Evolutionary conservation across 345 rosid genomes (phyloP), one percentile per base, ranked within the genome.

Genomic region (Hypericum androsaemum): DNA sequence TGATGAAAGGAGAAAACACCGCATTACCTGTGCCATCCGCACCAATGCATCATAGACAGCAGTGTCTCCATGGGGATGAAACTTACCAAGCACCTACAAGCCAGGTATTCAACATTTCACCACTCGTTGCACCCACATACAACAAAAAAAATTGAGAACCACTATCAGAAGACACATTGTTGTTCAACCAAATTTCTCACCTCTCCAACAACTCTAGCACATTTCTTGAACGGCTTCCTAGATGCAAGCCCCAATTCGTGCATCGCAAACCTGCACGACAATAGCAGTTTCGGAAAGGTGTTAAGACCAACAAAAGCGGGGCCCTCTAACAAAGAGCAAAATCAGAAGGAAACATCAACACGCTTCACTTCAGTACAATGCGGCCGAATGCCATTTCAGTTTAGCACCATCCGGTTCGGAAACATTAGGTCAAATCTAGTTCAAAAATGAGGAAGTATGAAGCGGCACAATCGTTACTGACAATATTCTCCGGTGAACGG

Each of bases 161-260:
- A 6, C 15, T 45, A 36, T n/a, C 43, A 41, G 0, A 7, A 5
- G 39, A 22, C 43, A 16, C 39, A 15, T 22, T 22, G 43, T 54
- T 40, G 32, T n/a, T n/a, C n/a, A n/a, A n/a, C n/a, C n/a, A n/a
- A 52, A 42, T 17, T 38, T 32, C 61, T 58, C 36, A 87, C 98
- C 96, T 90, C 98, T 63, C 98, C 98, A 58, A 90, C 98, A 64
- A 90, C 96, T 73, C 98, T 80, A 28, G 98, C 98, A 74, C 95
- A 87, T 71, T 90, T 90, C 78, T 81, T 90, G 77, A 80, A 90
- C 9, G 98, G 96, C 57, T 82, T 90, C 44, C 74, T 82, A 0
- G 96, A 90, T 16, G 92, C 73, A 69, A 90, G 94, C 44, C 98
- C 96, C 55, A 90, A 67, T 60, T 90, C 98, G 68, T 84, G 95